Conservation (phyloP, 768 basidiomycete genomes). For the Pleurotus pulmonarius region DNA sequence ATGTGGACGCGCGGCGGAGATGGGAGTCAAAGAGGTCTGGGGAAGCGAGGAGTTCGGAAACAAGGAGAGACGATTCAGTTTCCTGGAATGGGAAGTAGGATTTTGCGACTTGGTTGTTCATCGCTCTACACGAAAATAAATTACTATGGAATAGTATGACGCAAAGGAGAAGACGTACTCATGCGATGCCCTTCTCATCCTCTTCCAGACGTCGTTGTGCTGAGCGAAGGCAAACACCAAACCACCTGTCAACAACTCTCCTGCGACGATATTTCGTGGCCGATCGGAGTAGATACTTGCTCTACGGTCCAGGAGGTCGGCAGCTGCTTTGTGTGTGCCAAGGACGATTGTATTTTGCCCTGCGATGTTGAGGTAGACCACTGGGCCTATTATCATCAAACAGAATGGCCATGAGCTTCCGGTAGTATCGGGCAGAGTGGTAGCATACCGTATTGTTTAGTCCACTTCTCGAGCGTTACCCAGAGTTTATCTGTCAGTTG, state of each 20-base stretch:
- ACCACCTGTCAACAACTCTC: conserved; percentile 19
- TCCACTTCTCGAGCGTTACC: conserved; percentile 15
- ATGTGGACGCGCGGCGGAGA: conserved; percentile 8
- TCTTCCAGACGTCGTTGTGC: conserved; percentile 13
- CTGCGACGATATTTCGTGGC: conserved; percentile 20
- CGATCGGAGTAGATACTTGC: conserved; percentile 20
- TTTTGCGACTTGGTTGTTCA: conserved; percentile 10
- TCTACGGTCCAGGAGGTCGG: conserved; percentile 19
- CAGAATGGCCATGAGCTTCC: too few species aligned
- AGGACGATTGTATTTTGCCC: conserved; percentile 15
- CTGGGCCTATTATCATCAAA: conserved; percentile 5
- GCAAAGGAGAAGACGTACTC: conserved; percentile 11
- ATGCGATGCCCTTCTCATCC: conserved; percentile 11
- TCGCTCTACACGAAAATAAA: conserved; percentile 4
- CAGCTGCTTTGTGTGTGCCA: conserved; percentile 11
- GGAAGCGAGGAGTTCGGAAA: conserved; percentile 3
- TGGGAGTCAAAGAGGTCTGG: conserved; percentile 9
- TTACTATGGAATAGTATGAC: not conserved
- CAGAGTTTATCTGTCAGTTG: conserved; percentile 13
- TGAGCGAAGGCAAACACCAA: conserved; percentile 13
- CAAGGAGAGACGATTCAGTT: conserved; percentile 9
- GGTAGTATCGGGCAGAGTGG: too few species aligned
- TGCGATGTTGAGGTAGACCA: conserved; percentile 14
- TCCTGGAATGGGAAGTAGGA: conserved; percentile 11
- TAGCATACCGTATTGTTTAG: conserved; percentile 16